Base-by-base conservation (phyloP, 345 rosid species). In the Populus ilicifolia region DNA sequence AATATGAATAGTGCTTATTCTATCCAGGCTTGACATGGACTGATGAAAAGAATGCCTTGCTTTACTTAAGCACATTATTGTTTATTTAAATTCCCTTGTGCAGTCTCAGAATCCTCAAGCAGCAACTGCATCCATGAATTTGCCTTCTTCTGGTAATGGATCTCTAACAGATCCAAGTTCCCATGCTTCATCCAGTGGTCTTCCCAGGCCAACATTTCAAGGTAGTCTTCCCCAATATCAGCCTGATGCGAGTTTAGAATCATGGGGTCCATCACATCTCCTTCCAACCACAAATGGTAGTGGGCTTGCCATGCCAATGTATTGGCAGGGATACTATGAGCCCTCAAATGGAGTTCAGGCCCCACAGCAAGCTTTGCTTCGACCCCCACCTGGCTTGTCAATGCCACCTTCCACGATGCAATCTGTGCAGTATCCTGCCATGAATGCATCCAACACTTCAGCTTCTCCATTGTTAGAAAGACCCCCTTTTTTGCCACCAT, bases 321-420 rank as follows among this genome's bases (percentile, higher is more conserved):
- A 86, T 54, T 83, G 89, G 89, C 87, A 82, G 74, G 85, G 89
- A n/a, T 86, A 75, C 71, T 82, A 86, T 75, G 87, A 81, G 5
- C 66, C 87, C 6, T 27, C 84, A 12, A 80, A 77, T 75, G 86
- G 84, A 65, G 74, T 81, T 39, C 85, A 79, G 52, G 36, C 65
- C 10, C 86, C 80, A 54, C 89, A 84, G 77, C 89, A 83, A 72
- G 43, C 82, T 75, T 79, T 84, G 79, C 84, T 86, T 44, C 78
- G 52, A 29, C 83, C 80, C 18, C 84, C 82, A 33, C 79, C 77
- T 69, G 86, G 84, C 41, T 39, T 86, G 70, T 59, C 87, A 70
- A 73, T 86, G 84, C 79, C 79, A 29, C 80, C 84, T 62, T 66
- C 85, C 56, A 70, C 75, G 80, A 84, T 71, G 63, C 87, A 81